phyloP scores from a whole-genome alignment of 192 early-diverging fungal genomes.

The Piromyces sp. region DNA sequence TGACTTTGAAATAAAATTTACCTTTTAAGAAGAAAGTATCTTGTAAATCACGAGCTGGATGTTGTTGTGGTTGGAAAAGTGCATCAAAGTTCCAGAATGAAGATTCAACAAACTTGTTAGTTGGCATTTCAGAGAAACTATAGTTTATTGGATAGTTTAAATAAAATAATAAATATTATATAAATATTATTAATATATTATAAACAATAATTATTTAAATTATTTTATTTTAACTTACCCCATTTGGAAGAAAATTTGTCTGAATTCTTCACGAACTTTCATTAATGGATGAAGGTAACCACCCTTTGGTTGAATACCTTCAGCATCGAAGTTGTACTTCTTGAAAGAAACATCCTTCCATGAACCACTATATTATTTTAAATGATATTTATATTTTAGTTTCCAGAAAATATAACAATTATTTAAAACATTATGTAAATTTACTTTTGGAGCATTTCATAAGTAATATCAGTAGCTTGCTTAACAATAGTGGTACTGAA shows the following conservation, averaged over 20 bases:
- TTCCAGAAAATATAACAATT: not conserved
- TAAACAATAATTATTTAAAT: too few relatives aligned
- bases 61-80: slow-evolving; percentile 97
- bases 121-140: slow-evolving; percentile 93
- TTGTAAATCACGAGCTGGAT: slow-evolving; percentile 74
- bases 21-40: slow-evolving; percentile 65
- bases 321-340: slow-evolving; percentile 93
- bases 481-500: slow-evolving; percentile 75
- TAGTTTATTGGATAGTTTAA: too few relatives aligned
- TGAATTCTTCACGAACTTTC: slow-evolving; percentile 98
- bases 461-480: slow-evolving; percentile 86
- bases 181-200: too few relatives aligned
- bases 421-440: not conserved
- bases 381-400: not conserved
- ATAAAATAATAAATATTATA: too few relatives aligned
- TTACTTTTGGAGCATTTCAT: slow-evolving; percentile 70
- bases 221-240: slow-evolving; percentile 28
- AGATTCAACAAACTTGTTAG: slow-evolving; percentile 87
- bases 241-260: slow-evolving; percentile 96
- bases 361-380: slow-evolving; percentile 45
- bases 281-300: slow-evolving; percentile 94
- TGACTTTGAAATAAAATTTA: not conserved
- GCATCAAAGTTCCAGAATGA: slow-evolving; percentile 99
- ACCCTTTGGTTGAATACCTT: slow-evolving; percentile 56
- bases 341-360: slow-evolving; percentile 95